These are phyloP conservation scores for Strigomonas galati DNA, from an alignment of 208 protist species.

Conservation along the genomic window DNA sequence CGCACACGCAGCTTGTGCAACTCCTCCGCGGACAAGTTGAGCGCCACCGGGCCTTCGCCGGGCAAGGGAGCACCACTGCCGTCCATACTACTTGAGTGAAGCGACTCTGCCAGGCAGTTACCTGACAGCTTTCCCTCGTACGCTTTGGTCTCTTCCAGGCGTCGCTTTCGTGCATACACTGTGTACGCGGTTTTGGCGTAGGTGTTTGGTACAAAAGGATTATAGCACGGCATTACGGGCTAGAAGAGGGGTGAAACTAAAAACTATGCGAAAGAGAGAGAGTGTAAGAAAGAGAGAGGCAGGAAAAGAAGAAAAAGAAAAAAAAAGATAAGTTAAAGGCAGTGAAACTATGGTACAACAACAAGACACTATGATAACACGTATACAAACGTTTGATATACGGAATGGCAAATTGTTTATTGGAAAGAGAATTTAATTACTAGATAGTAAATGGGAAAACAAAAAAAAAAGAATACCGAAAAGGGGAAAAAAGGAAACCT, in stretches of 20 bases:
- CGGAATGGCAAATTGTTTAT: neutral
- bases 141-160: conserved; percentile 18
- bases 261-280: conserved; percentile 13
- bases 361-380: neutral
- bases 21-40: conserved; percentile 71
- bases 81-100: neutral
- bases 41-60: neutral
- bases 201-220: conserved; percentile 46
- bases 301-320: conserved; percentile 10
- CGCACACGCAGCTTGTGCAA: conserved; percentile 65
- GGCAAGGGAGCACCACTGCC: conserved; percentile 9
- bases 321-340: neutral
- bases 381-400: too few relatives aligned
- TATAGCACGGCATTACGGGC: conserved; percentile 47
- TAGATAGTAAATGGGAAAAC: conserved; percentile 7
- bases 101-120: conserved; percentile 7
- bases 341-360: neutral
- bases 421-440: conserved; percentile 10
- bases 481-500: neutral
- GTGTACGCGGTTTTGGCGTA: conserved; percentile 48
- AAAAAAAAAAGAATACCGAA: conserved; percentile 9
- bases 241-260: neutral
- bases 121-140: conserved; percentile 9
- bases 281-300: conserved; percentile 13
- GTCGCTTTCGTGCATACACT: conserved; percentile 27